Base-by-base conservation (phyloP, 352 stramenopile species). In the Phytophthora brassicae region DNA sequence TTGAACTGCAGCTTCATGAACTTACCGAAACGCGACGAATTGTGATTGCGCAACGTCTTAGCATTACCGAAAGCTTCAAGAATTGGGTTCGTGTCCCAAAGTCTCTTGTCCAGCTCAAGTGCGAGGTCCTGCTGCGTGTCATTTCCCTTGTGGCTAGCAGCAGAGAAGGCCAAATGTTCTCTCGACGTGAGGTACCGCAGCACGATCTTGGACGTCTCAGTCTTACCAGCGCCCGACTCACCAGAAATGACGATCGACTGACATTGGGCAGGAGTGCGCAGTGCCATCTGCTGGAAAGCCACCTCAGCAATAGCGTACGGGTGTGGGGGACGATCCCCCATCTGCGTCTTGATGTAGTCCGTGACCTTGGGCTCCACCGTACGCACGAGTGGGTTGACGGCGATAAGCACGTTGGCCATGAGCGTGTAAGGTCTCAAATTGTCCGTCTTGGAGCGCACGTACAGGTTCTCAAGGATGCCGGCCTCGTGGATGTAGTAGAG, bases 1-100 rank as follows among this genome's bases (percentile, higher is more conserved):
- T 84, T 66, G 71, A 96, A 96, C 71, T 95, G 84, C 36, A 96
- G 74, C 78, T 95, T 94, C 84, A 94, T 95, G 47, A 94, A 95
- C 71, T 94, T 94, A 43, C 86, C 86, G 49, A 95, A 95, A 33
- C 86, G 84, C 44, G 77, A 90, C 54, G 83, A 93, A 67, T 95
- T 95, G 72, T 95, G 79, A 70, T 95, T 95, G 24, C 86, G 85
- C 56, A 93, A 66, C 29, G 86, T 95, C 72, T 95, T 95, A 55
- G 86, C 86, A 68, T 95, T 95, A 49, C 86, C 86, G 35, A 95
- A 95, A 3, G 86, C 83, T 67, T 95, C 85, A 16, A 95, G 67
- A 44, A 96, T 94, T 44, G 88, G 87, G 72, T 96, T 96, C 31
- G 85, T 93, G 53, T 96, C 87, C 82, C 79, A 92, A 1, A 96